A percentile compares a stretch with the other conserved stretches of the same genome.
Evolutionary conservation across 1,284 basidiomycete genomes (phyloP).

Genomic region (Apiotrichum gracile): DNA sequence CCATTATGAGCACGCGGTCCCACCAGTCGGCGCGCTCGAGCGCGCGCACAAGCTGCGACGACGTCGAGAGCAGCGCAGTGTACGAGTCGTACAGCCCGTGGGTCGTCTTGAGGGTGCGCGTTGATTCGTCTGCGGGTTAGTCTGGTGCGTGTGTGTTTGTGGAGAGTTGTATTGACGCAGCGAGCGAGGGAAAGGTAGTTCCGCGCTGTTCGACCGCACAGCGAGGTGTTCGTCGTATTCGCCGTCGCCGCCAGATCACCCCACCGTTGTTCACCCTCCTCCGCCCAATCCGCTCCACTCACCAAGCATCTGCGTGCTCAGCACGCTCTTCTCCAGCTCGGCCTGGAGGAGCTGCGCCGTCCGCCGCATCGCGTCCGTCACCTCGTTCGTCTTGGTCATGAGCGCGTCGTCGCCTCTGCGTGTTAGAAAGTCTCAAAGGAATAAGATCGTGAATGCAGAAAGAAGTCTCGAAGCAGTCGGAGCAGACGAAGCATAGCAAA

Average conservation of each 20-base stretch:
- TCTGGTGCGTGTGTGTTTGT: background rate
- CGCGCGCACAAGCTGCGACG: conserved; percentile 72
- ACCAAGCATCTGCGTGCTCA: conserved; percentile 80
- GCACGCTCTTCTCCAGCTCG: conserved; percentile 80
- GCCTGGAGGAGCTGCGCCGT: conserved; percentile 80
- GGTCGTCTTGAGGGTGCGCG: conserved; percentile 65
- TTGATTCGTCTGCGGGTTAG: conserved; percentile 62
- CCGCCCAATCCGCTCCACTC: background rate
- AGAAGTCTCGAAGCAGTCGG: no score
- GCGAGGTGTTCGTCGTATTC: no score
- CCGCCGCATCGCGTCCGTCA: conserved; percentile 76
- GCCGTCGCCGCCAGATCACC: no score
- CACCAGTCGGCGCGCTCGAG: conserved; percentile 84
- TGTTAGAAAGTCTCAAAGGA: no score
- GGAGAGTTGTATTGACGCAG: background rate
- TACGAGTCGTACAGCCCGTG: conserved; percentile 74
- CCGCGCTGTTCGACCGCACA: no score
- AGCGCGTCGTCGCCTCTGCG: conserved; percentile 67
- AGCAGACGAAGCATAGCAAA: no score
- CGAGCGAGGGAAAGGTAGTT: no score
- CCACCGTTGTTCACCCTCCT: no score
- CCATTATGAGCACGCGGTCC: conserved; percentile 76
- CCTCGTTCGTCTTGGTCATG: conserved; percentile 78
- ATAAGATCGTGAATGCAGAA: no score
- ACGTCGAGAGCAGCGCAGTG: conserved; percentile 65